These are phyloP conservation scores for Leersia perrieri DNA, from an alignment of 176 grass and related monocot genomes.

Conservation along the genomic window DNA sequence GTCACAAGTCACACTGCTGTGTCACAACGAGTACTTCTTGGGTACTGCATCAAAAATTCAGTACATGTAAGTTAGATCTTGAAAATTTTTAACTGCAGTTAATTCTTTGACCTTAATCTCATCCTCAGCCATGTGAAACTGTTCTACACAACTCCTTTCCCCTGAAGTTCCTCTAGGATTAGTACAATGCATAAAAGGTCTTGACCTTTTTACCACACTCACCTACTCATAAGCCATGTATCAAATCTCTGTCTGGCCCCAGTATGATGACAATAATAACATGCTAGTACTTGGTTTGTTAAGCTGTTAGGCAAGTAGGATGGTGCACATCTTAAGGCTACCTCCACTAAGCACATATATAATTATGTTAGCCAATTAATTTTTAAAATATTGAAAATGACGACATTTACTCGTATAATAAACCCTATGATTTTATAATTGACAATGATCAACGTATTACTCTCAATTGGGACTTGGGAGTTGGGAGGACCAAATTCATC, in stretches of 20 bases:
- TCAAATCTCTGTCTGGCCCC: background rate
- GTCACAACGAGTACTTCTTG: background rate
- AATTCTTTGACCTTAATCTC: background rate
- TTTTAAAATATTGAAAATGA: background rate
- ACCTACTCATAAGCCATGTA: background rate
- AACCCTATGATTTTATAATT: background rate
- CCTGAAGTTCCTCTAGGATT: background rate
- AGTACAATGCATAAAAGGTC: background rate
- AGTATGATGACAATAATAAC: background rate
- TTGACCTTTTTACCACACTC: background rate
- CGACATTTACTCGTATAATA: background rate
- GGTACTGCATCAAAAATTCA: background rate
- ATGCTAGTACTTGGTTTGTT: slow-evolving; percentile 16
- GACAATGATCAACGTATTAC: background rate
- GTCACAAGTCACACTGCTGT: background rate
- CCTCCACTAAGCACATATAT: background rate
- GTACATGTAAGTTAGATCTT: background rate
- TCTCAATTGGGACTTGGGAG: background rate
- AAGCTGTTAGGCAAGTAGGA: slow-evolving; percentile 12
- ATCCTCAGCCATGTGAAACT: background rate
- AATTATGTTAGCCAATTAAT: background rate
- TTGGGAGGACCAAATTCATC: background rate
- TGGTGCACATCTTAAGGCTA: background rate
- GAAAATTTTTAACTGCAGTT: background rate
- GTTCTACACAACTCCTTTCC: background rate